Conservation (phyloP, 1,139 yeast genomes). For the Geotrichum australiense region DNA sequence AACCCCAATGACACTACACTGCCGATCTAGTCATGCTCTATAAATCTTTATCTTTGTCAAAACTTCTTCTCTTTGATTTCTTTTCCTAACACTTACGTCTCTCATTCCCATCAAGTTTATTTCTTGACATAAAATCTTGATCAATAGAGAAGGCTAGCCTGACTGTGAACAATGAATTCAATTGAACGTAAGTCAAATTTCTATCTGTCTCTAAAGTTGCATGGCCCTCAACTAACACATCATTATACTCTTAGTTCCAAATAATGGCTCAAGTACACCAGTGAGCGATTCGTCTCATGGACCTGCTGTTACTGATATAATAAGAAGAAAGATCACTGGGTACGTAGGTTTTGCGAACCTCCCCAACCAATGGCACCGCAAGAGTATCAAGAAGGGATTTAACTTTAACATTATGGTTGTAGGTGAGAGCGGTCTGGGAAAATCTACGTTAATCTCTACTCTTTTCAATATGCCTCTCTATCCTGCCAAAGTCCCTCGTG, state of each 20-base stretch:
- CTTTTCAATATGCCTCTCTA: slow-evolving; percentile 76
- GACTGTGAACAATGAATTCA: not conserved
- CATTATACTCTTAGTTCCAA: no score
- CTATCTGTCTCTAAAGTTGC: no score
- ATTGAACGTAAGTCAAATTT: slow-evolving; percentile 3
- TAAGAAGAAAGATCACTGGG: slow-evolving; percentile 78
- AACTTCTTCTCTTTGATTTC: no score
- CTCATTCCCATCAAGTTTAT: no score
- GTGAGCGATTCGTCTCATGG: not conserved
- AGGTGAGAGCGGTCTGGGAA: slow-evolving; percentile 91
- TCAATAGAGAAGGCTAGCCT: no score
- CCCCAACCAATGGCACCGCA: slow-evolving; percentile 99
- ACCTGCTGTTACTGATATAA: slow-evolving; percentile 22
- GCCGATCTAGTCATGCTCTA: no score
- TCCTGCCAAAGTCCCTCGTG: slow-evolving; percentile 33
- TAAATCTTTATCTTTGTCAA: no score
- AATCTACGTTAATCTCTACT: slow-evolving; percentile 86
- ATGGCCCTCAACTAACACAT: no score
- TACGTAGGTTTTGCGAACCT: slow-evolving; percentile 96
- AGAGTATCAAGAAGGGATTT: slow-evolving; percentile 91
- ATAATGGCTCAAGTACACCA: slow-evolving; percentile 5
- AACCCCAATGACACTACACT: no score
- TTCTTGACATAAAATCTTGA: no score
- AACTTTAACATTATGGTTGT: slow-evolving; percentile 50
- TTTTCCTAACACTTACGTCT: no score